phyloP scores from a whole-genome alignment of 768 basidiomycete genomes.

The Russula virescens region DNA sequence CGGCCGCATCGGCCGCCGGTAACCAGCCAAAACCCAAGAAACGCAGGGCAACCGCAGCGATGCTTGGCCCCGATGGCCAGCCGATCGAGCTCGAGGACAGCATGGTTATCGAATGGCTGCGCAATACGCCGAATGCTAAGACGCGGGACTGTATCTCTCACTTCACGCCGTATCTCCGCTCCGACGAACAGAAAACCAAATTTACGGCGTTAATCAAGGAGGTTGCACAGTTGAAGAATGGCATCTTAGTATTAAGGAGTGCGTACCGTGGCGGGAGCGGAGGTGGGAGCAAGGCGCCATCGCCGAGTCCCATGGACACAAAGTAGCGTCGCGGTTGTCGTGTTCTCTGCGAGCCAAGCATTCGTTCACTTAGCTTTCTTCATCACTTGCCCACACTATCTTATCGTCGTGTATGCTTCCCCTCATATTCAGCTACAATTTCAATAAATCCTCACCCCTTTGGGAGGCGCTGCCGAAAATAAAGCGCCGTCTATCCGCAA shows the following conservation, averaged over 20 bases:
- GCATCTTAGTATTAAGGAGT: conserved; percentile 46
- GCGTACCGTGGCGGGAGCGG: conserved; percentile 20
- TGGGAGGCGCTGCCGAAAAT: not conserved
- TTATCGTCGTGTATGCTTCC: not conserved
- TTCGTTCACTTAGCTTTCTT: too few relatives aligned
- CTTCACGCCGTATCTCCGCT: conserved; percentile 70
- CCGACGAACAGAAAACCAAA: conserved; percentile 60
- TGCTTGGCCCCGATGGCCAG: conserved; percentile 32
- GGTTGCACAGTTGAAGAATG: conserved; percentile 66
- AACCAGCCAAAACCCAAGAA: conserved; percentile 48
- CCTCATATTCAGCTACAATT: too few relatives aligned
- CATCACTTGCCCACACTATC: not conserved
- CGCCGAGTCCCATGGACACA: conserved; percentile 16
- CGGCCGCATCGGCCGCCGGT: conserved; percentile 23
- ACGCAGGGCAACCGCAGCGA: conserved; percentile 37
- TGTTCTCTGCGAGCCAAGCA: not conserved
- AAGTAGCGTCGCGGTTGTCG: not conserved
- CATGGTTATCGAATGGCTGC: conserved; percentile 73
- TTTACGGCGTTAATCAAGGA: conserved; percentile 80
- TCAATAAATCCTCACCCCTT: not conserved
- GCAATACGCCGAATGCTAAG: conserved; percentile 58
- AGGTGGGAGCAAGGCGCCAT: conserved; percentile 15
- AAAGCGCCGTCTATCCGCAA: conserved; percentile 11
- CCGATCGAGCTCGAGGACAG: conserved; percentile 55
- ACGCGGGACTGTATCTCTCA: conserved; percentile 77